These are phyloP conservation scores for Alternaria angustiovoidea DNA, from an alignment of 2,329 filamentous ascomycete genomes.

Conservation along the genomic window DNA sequence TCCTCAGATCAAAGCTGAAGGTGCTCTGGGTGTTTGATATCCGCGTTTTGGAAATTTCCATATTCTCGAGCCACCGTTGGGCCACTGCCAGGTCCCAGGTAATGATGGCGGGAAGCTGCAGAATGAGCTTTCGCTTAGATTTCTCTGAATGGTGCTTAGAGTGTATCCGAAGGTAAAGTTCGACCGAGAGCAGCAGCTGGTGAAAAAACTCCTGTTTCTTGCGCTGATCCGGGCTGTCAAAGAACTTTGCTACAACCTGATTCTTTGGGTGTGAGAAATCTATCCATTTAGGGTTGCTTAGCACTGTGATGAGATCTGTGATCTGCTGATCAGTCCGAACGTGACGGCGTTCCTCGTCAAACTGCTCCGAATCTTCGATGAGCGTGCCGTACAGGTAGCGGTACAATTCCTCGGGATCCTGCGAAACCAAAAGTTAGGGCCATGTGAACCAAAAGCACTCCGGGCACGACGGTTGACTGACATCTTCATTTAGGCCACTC, in stretches of 20 bases:
- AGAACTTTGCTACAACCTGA: slow-evolving; percentile 77
- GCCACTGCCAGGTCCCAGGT: slow-evolving; percentile 78
- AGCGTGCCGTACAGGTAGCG: slow-evolving; percentile 72
- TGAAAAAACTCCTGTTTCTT: slow-evolving; percentile 75
- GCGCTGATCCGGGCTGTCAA: slow-evolving; percentile 65
- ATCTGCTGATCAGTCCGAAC: slow-evolving; percentile 73
- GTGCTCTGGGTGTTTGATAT: slow-evolving; percentile 52
- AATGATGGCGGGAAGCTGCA: slow-evolving; percentile 73
- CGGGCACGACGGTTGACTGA: slow-evolving; percentile 39
- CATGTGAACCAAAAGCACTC: slow-evolving; percentile 23
- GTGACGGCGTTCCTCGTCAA: slow-evolving; percentile 63
- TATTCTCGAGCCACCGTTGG: slow-evolving; percentile 74
- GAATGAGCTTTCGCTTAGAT: slow-evolving; percentile 70
- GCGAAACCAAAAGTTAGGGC: slow-evolving; percentile 45
- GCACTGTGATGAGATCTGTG: slow-evolving; percentile 72
- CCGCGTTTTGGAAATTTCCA: slow-evolving; percentile 69
- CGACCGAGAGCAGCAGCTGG: slow-evolving; percentile 76
- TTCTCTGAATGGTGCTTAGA: slow-evolving; percentile 67
- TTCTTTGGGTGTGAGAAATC: slow-evolving; percentile 75
- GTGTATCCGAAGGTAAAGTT: slow-evolving; percentile 75
- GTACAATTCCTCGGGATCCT: slow-evolving; percentile 55
- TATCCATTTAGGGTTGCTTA: slow-evolving; percentile 75
- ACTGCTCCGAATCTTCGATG: slow-evolving; percentile 71
- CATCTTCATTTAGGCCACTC: slow-evolving; percentile 53
- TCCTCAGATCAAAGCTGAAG: slow-evolving; percentile 70